Evolutionary conservation across 257 asterid genomes (phyloP), one percentile per base, ranked within the genome.

Genomic region (Nicotiana undulata): DNA sequence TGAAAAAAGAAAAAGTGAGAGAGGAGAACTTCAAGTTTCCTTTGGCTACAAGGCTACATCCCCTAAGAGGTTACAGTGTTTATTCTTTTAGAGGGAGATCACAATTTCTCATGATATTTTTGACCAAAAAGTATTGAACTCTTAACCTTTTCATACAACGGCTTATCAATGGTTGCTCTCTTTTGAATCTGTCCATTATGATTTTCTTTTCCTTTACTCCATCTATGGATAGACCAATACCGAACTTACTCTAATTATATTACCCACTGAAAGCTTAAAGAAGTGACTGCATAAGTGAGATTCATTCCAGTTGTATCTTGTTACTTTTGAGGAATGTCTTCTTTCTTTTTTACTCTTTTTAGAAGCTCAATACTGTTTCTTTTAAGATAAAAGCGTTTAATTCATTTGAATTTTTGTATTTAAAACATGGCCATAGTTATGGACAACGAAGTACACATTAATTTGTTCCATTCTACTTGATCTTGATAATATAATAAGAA

Each of bases 1-100:
- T 82, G 86, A 83, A 59, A 83, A 83, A 81, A 83, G 86, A 31
- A 74, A 88, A 88, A 86, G 90, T 76, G 74, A n/a, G 58, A 75
- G 75, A 70, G 63, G 60, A 66, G 82, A 86, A 85, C 64, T 32
- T 37, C 10, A 82, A 84, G 89, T 86, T 87, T 86, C 86, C 91
- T 86, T 89, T 83, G 89, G 89, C 13, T 88, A 86, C 86, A 87
- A 86, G 92, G 81, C 83, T 86, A 86, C 85, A 85, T 86, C 86
- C 81, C 89, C 88, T 88, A 79, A 77, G 82, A 82, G 90, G 91
- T 85, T 86, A 74, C 85, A 81, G 83, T 81, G 15, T 49, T 87
- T 70, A 40, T n/a, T 84, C 86, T 86, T 83, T 84, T n/a, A 24
- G 24, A 11, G 66, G 60, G 63, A 46, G 65, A 18, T 37, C 10